phyloP scores from a whole-genome alignment of 2,329 filamentous ascomycete species.

The Phialemoniopsis sp. region DNA sequence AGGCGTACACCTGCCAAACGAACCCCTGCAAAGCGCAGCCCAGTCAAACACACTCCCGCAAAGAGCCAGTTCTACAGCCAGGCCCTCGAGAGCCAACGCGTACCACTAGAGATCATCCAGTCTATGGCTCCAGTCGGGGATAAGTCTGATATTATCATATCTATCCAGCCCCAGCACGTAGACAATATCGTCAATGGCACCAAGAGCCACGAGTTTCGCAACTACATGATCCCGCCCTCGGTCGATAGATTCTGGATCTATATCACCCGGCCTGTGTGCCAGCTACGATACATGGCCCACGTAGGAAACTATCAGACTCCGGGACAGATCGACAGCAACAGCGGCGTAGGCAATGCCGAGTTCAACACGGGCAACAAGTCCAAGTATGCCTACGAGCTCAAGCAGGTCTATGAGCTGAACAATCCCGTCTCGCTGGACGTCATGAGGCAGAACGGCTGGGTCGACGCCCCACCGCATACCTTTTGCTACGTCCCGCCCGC shows the following conservation, averaged over 20 bases:
- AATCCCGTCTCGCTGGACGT: constrained; percentile 48
- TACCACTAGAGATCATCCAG: constrained; percentile 44
- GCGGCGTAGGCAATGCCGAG: constrained; percentile 45
- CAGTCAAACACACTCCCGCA: constrained; percentile 10
- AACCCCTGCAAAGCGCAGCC: constrained; percentile 7
- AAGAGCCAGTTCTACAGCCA: constrained; percentile 25
- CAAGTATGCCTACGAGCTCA: constrained; percentile 47
- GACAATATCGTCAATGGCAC: constrained; percentile 41
- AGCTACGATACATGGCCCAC: constrained; percentile 56
- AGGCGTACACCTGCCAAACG: constrained; percentile 14
- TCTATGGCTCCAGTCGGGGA: constrained; percentile 42
- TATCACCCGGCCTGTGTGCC: constrained; percentile 36
- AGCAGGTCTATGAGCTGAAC: constrained; percentile 59
- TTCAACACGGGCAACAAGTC: constrained; percentile 39
- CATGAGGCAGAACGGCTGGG: constrained; percentile 52
- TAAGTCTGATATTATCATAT: constrained; percentile 50
- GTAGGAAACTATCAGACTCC: constrained; percentile 39
- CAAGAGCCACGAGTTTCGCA: constrained; percentile 51
- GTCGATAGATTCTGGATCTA: constrained; percentile 63
- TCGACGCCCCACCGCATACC: constrained; percentile 41
- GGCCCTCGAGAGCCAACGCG: constrained; percentile 42
- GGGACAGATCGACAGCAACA: constrained; percentile 38
- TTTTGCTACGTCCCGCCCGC: constrained; percentile 53
- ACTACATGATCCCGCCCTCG: constrained; percentile 48
- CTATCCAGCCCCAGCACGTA: constrained; percentile 42